Conservation (phyloP, 352 stramenopile species). For the Pythium aphanidermatum region DNA sequence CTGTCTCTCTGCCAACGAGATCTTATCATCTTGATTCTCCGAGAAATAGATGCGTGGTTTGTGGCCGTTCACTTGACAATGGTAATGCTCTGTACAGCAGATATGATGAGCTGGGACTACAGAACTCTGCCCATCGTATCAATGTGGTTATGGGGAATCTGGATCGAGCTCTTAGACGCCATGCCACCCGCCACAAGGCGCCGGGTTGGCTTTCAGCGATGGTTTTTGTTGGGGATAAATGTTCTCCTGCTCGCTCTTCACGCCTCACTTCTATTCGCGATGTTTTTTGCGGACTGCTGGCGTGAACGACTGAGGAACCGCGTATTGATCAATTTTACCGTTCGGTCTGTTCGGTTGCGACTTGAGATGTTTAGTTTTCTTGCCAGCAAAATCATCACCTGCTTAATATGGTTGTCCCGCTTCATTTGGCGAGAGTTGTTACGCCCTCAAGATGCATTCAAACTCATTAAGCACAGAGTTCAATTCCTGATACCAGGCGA, state of each 20-base stretch:
- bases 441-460: slow-evolving; percentile 9
- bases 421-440: slow-evolving; percentile 10
- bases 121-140: neutral
- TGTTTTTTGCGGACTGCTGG: slow-evolving; percentile 10
- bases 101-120: slow-evolving; percentile 9
- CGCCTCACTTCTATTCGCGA: slow-evolving; percentile 3
- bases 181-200: slow-evolving; percentile 1
- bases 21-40: slow-evolving; percentile 2
- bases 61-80: slow-evolving; percentile 6
- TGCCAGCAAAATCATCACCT: slow-evolving; percentile 15
- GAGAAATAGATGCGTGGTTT: slow-evolving; percentile 11
- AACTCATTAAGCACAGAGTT: slow-evolving; percentile 12
- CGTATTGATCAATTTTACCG: slow-evolving; percentile 4
- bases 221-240: slow-evolving; percentile 1
- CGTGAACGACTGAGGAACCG: slow-evolving; percentile 3
- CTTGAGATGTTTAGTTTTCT: slow-evolving; percentile 17
- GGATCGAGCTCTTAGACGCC: slow-evolving; percentile 8
- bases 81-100: neutral
- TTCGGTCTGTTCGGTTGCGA: neutral
- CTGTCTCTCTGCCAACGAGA: slow-evolving; percentile 4
- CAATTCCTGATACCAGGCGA: slow-evolving; percentile 10
- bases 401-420: slow-evolving; percentile 10
- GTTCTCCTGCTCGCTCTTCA: slow-evolving; percentile 7
- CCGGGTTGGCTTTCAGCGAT: slow-evolving; percentile 4
- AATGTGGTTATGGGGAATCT: slow-evolving; percentile 11